phyloP scores from a whole-genome alignment of 495 filamentous ascomycete species.

The Penicillium samsonianum region DNA sequence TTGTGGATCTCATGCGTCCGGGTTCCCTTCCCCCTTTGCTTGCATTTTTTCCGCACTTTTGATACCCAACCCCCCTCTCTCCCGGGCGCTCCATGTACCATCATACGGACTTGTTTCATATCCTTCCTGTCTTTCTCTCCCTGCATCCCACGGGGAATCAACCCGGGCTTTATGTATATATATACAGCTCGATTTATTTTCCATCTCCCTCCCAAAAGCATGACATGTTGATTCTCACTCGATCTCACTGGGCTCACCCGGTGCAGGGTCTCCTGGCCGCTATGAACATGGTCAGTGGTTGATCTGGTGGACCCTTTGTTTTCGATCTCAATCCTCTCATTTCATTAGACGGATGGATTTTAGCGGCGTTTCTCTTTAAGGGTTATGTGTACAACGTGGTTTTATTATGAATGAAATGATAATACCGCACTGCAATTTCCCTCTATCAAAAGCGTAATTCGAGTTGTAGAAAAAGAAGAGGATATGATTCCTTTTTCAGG shows the following conservation, averaged over 20 bases:
- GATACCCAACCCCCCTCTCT: constrained; percentile 40
- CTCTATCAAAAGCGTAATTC: neutral
- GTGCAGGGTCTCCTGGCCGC: constrained; percentile 20
- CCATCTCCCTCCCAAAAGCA: constrained; percentile 20
- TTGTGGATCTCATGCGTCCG: neutral
- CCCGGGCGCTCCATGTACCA: constrained; percentile 37
- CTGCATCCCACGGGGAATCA: neutral
- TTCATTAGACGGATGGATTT: constrained; percentile 19
- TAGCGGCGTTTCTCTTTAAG: constrained; percentile 18
- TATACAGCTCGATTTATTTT: neutral
- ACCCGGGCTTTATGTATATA: neutral
- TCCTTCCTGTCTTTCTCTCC: constrained; percentile 2
- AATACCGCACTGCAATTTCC: constrained; percentile 1
- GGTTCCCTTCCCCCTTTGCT: too few species aligned
- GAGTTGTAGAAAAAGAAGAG: neutral
- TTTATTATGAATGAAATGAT: constrained; percentile 33
- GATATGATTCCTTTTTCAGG: constrained; percentile 2
- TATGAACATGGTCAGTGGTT: constrained; percentile 31
- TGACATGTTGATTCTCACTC: constrained; percentile 12
- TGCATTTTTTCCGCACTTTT: constrained; percentile 26
- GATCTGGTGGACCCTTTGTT: constrained; percentile 7
- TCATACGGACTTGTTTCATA: constrained; percentile 21
- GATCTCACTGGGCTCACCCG: constrained; percentile 5
- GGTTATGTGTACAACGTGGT: constrained; percentile 26
- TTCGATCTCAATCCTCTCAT: constrained; percentile 4